Evolutionary conservation across 1,284 basidiomycete genomes (phyloP).

Genomic region (Phylloporus sp.): DNA sequence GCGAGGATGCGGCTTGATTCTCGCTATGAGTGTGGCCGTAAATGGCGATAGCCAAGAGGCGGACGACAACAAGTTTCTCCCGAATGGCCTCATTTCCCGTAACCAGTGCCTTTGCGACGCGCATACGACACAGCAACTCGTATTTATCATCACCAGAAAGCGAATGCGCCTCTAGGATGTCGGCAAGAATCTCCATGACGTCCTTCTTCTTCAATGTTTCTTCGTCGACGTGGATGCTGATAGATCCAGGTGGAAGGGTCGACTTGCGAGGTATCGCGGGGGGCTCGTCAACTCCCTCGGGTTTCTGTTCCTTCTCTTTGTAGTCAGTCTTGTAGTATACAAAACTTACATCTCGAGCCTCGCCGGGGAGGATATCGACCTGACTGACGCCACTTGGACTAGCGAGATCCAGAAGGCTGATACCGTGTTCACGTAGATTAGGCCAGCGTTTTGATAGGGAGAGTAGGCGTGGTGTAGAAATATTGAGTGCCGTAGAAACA

Average conservation of each 20-base stretch:
- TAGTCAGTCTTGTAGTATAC: conserved; percentile 70
- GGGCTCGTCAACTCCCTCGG: conserved; percentile 43
- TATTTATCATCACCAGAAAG: conserved; percentile 89
- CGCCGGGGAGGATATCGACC: conserved; percentile 63
- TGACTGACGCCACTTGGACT: conserved; percentile 54
- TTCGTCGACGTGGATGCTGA: conserved; percentile 67
- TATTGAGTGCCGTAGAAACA: conserved; percentile 76
- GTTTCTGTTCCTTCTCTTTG: conserved; percentile 48
- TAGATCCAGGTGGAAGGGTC: conserved; percentile 48
- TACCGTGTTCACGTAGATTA: conserved; percentile 71
- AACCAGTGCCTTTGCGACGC: conserved; percentile 73
- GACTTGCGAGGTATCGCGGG: conserved; percentile 44
- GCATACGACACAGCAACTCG: conserved; percentile 87
- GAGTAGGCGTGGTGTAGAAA: conserved; percentile 73
- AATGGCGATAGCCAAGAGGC: conserved; percentile 89
- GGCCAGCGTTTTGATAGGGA: conserved; percentile 78
- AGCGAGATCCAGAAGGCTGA: conserved; percentile 72
- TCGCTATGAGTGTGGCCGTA: conserved; percentile 88
- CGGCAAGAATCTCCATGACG: conserved; percentile 76
- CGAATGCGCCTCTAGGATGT: conserved; percentile 71
- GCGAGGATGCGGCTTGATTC: conserved; percentile 73
- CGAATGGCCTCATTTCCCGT: conserved; percentile 64
- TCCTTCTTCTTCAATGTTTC: conserved; percentile 60
- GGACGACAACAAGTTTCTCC: conserved; percentile 80
- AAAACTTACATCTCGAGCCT: conserved; percentile 76